Evolutionary conservation across 257 asterid species (phyloP).

Genomic region (Solanum habrochaites): DNA sequence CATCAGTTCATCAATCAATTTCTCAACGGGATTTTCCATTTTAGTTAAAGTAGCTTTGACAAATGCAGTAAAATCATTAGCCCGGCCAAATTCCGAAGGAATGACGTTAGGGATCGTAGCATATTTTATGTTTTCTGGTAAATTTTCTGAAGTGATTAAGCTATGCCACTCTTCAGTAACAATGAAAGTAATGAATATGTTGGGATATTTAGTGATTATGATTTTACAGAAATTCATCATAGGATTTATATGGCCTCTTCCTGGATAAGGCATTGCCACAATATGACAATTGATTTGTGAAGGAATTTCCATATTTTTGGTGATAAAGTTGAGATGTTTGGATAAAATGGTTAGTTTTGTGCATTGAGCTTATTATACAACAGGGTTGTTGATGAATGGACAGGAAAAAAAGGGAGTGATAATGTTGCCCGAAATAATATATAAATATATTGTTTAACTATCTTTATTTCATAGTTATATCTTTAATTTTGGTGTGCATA

Average conservation of each 20-base stretch:
- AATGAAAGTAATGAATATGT: conserved; percentile 23
- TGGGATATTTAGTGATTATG: conserved; percentile 4
- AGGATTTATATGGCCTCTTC: conserved; percentile 80
- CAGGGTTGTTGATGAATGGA: neutral
- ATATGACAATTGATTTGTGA: conserved; percentile 23
- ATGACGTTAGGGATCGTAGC: conserved; percentile 41
- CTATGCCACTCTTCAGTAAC: conserved; percentile 39
- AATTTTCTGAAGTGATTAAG: conserved; percentile 18
- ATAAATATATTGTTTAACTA: too few species aligned
- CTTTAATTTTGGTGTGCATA: too few species aligned
- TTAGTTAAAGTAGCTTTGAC: conserved; percentile 11
- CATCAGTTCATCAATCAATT: conserved; percentile 21
- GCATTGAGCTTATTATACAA: neutral
- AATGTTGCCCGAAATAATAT: neutral
- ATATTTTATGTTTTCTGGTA: conserved; percentile 26
- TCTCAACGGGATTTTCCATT: conserved; percentile 41
- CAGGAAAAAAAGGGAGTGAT: neutral
- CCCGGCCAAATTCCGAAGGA: conserved; percentile 49
- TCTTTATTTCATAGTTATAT: too few species aligned
- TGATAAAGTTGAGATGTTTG: neutral
- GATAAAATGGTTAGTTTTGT: neutral
- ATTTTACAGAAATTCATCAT: conserved; percentile 19
- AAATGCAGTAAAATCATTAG: conserved; percentile 22
- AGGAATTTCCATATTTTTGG: neutral
- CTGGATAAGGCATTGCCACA: conserved; percentile 77